Evolutionary conservation across 208 protist species (phyloP).

Genomic region (Zelonia costaricensis): DNA sequence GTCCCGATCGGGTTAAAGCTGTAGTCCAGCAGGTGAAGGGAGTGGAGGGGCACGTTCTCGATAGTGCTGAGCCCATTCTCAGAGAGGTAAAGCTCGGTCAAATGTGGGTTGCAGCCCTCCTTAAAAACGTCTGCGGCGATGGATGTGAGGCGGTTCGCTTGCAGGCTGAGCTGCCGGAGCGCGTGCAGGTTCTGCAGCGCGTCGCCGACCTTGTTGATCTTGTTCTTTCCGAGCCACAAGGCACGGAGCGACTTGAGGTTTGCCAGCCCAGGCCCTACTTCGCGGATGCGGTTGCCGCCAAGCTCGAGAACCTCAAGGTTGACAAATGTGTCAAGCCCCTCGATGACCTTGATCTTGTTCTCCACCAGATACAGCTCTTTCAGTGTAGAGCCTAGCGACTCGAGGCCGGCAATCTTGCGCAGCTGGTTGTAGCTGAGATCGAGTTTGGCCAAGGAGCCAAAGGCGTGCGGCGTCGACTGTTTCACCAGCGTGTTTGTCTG

Average conservation of each 20-base stretch:
- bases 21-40: constrained; percentile 66
- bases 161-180: constrained; percentile 76
- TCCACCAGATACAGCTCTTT: constrained; percentile 91
- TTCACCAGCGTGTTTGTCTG: constrained; percentile 19
- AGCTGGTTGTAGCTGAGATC: constrained; percentile 94
- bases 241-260: constrained; percentile 68
- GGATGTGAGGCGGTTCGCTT: constrained; percentile 84
- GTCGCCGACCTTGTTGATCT: constrained; percentile 73
- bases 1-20: constrained; percentile 83
- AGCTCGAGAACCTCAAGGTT: constrained; percentile 88
- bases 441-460: constrained; percentile 67
- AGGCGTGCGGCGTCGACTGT: constrained; percentile 36
- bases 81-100: constrained; percentile 82
- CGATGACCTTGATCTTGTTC: constrained; percentile 92
- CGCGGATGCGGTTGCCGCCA: constrained; percentile 86
- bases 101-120: constrained; percentile 45
- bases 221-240: constrained; percentile 94
- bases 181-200: constrained; percentile 54
- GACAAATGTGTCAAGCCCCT: constrained; percentile 76
- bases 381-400: constrained; percentile 65
- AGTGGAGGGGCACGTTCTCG: constrained; percentile 62
- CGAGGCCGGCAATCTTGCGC: constrained; percentile 67
- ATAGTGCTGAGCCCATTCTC: constrained; percentile 83
- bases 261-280: constrained; percentile 70
- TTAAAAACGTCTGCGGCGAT: constrained; percentile 73